These are phyloP conservation scores for Pseudoscleropodium purum DNA, from an alignment of 225 moss, liverwort and hornwort species.

Conservation along the genomic window DNA sequence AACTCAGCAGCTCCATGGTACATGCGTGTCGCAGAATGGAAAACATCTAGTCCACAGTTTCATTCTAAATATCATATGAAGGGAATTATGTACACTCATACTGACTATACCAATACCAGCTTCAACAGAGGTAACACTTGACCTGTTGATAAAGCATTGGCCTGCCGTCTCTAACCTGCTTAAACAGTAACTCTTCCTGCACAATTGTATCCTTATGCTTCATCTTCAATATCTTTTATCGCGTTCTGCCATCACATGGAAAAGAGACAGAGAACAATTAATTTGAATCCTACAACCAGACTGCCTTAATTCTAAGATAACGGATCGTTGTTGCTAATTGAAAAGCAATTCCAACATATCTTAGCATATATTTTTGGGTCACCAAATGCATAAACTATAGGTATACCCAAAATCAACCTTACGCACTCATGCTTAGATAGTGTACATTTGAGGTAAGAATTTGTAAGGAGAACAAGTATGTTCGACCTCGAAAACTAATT, in stretches of 20 bases:
- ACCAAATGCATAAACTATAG: not conserved
- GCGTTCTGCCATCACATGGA: conserved; percentile 49
- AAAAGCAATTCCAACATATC: not conserved
- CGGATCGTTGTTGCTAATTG: too few species aligned
- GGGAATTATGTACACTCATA: conserved; percentile 22
- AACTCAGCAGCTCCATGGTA: not conserved
- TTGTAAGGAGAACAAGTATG: not conserved
- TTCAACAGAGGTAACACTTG: not conserved
- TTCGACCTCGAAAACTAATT: not conserved
- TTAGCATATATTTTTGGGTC: not conserved
- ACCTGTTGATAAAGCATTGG: not conserved
- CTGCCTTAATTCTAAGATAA: not conserved
- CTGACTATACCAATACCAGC: not conserved
- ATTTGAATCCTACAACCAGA: not conserved
- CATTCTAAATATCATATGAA: not conserved
- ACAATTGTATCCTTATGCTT: not conserved
- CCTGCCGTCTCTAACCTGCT: not conserved
- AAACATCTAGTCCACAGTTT: not conserved
- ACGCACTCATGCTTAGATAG: not conserved
- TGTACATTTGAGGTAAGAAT: not conserved
- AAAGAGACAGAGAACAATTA: not conserved
- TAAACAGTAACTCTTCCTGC: not conserved
- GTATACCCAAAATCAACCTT: not conserved
- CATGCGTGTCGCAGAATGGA: not conserved
- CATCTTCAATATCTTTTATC: conserved; percentile 64